Percentiles rank a stretch among this genome's conserved stretches.
Evolutionary conservation across 441 rosid genomes (phyloP).

Genomic region (Aquilaria agallochum): DNA sequence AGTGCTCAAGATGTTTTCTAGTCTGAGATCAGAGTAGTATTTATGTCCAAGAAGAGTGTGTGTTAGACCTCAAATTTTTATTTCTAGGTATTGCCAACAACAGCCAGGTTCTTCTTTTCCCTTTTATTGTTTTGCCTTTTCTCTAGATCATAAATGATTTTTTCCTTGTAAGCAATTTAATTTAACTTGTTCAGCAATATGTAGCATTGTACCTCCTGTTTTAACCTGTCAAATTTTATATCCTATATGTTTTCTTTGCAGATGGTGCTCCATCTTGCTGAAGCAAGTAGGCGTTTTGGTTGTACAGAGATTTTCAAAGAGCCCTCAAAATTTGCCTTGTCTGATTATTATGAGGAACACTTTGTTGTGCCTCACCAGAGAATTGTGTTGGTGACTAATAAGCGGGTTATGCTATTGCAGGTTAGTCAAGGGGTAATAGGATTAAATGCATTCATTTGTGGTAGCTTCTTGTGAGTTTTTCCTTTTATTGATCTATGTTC

Average conservation of each 20-base stretch:
- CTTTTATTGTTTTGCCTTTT: no score
- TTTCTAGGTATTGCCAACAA: no score
- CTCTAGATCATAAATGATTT: no score
- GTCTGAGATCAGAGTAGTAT: background rate
- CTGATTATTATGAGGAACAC: constrained; percentile 90
- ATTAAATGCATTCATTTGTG: constrained; percentile 10
- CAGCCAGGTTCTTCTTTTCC: no score
- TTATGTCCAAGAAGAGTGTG: no score
- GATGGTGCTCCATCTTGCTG: constrained; percentile 94
- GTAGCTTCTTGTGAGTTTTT: background rate
- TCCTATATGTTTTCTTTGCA: constrained; percentile 25
- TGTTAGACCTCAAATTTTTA: no score
- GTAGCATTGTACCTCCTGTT: no score
- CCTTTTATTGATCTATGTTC: constrained; percentile 12
- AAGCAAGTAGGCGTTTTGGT: constrained; percentile 89
- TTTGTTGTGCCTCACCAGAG: constrained; percentile 79
- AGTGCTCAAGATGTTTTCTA: background rate
- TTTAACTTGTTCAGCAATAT: no score
- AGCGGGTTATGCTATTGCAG: constrained; percentile 86
- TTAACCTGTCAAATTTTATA: no score
- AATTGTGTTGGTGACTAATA: constrained; percentile 84
- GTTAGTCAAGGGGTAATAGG: constrained; percentile 32
- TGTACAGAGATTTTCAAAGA: constrained; percentile 95
- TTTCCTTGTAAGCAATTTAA: no score
- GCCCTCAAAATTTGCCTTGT: constrained; percentile 91